Percentiles rank a stretch among this genome's conserved stretches.
Evolutionary conservation across 257 asterid genomes (phyloP).

Genomic region (Solanum bulbocastanum): DNA sequence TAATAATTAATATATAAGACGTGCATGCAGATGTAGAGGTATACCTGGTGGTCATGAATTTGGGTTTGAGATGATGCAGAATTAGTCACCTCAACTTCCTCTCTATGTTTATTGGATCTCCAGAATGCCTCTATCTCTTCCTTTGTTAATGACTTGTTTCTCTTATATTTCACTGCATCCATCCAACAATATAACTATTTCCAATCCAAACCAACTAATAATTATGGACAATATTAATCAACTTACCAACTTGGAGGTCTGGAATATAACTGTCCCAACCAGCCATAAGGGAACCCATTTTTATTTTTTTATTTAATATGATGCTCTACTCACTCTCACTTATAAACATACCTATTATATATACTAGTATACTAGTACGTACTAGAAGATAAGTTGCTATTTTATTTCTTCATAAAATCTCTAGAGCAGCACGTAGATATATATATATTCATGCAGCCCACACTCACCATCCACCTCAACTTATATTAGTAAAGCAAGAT

Average conservation of each 20-base stretch:
- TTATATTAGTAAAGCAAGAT: no score
- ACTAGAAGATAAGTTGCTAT: no score
- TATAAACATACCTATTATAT: no score
- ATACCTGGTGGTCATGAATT: background rate
- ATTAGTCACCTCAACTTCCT: no score
- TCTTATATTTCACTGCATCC: conserved; percentile 29
- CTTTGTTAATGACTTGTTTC: conserved; percentile 66
- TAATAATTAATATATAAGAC: background rate
- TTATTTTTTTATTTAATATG: no score
- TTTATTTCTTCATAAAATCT: background rate
- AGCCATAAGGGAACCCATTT: conserved; percentile 94
- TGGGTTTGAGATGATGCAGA: background rate
- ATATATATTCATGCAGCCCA: no score
- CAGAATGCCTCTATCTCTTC: conserved; percentile 61
- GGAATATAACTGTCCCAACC: conserved; percentile 61
- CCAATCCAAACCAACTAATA: no score
- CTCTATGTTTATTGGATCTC: conserved; percentile 39
- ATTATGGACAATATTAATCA: background rate
- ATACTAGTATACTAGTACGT: background rate
- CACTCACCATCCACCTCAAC: no score
- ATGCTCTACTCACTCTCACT: background rate
- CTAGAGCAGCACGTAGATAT: no score
- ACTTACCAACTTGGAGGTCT: conserved; percentile 52
- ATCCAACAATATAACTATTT: no score
- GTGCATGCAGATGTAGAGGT: background rate